Conservation (phyloP, 169 alveolate species). For the Hepatocystis sp. region DNA sequence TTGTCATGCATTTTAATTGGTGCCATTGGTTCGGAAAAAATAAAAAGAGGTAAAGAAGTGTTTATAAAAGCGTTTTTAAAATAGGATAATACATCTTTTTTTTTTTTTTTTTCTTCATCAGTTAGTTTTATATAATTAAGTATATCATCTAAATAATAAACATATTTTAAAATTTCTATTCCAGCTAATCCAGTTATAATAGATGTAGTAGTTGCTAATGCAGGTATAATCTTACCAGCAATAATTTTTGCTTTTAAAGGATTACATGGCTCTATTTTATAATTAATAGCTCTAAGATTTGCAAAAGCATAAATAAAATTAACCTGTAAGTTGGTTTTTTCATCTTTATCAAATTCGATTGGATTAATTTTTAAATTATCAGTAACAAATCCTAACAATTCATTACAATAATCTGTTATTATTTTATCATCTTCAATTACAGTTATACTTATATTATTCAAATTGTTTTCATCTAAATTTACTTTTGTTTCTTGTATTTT, state of each 20-base stretch:
- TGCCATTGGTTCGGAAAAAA: conserved; percentile 93
- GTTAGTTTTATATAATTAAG: conserved; percentile 43
- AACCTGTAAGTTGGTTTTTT: conserved; percentile 97
- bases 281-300: conserved; percentile 97
- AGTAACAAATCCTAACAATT: conserved; percentile 16
- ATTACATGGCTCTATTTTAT: conserved; percentile 94
- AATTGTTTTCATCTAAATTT: conserved; percentile 90
- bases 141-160: conserved; percentile 71
- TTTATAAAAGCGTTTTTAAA: conserved; percentile 96
- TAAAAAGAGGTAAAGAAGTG: conserved; percentile 94
- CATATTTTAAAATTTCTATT: conserved; percentile 92
- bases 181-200: conserved; percentile 98
- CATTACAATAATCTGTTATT: conserved; percentile 38
- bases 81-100: conserved; percentile 71
- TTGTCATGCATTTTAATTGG: conserved; percentile 85
- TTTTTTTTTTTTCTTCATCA: conserved; percentile 16
- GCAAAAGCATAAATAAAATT: conserved; percentile 97
- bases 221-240: conserved; percentile 99
- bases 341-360: conserved; percentile 98
- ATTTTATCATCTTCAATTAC: conserved; percentile 45
- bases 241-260: conserved; percentile 96
- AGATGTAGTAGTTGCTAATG: conserved; percentile 99
- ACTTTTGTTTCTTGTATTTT: conserved; percentile 81
- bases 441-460: conserved; percentile 78
- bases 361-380: conserved; percentile 26